Evolutionary conservation across 1,139 yeast species (phyloP).

Genomic region (Geotrichum restrictum): DNA sequence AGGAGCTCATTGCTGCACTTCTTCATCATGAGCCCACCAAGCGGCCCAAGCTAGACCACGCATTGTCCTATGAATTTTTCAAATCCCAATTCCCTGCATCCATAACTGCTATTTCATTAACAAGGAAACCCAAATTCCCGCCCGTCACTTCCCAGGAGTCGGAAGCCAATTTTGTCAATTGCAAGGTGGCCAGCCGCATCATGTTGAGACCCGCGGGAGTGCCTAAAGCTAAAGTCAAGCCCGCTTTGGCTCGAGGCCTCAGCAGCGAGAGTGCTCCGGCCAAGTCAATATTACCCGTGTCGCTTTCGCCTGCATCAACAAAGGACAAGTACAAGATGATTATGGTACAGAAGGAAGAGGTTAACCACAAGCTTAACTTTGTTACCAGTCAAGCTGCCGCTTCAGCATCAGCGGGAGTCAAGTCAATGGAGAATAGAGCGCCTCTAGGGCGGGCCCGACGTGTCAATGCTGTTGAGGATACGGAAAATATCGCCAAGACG

Average conservation of each 20-base stretch:
- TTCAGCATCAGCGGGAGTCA: slow-evolving; percentile 10
- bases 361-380: slow-evolving; percentile 11
- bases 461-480: not conserved
- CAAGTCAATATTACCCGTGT: slow-evolving; percentile 60
- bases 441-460: slow-evolving; percentile 14
- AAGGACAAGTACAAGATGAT: slow-evolving; percentile 77
- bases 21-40: slow-evolving; percentile 71
- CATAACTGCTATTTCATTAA: slow-evolving; percentile 52
- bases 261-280: slow-evolving; percentile 7
- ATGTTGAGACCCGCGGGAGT: slow-evolving; percentile 49
- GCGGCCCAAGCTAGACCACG: slow-evolving; percentile 78
- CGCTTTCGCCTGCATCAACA: slow-evolving; percentile 90
- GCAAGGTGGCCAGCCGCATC: slow-evolving; percentile 43
- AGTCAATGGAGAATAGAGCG: not conserved
- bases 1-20: slow-evolving; percentile 63
- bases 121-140: slow-evolving; percentile 57
- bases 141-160: slow-evolving; percentile 59
- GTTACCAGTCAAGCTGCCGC: not conserved
- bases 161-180: slow-evolving; percentile 56
- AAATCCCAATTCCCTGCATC: slow-evolving; percentile 78
- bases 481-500: slow-evolving; percentile 16
- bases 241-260: slow-evolving; percentile 4
- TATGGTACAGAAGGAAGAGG: slow-evolving; percentile 29
- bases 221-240: not conserved
- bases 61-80: slow-evolving; percentile 68